Evolutionary conservation across 176 grass and related monocot species (phyloP).

Genomic region (Hordeum marinum): DNA sequence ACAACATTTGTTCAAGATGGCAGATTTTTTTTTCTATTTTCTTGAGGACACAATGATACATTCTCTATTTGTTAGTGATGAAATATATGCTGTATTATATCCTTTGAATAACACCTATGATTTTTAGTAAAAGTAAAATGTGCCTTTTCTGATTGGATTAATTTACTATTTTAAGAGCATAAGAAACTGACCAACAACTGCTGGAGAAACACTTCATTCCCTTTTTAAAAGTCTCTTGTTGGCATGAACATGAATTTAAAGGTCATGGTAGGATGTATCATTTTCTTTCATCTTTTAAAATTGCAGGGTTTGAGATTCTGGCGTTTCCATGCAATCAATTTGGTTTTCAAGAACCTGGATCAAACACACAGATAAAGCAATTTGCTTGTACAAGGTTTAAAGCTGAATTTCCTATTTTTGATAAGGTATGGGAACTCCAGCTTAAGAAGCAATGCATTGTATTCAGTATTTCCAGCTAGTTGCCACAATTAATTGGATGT

Average conservation of each 20-base stretch:
- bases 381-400: conserved; percentile 99
- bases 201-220: background rate
- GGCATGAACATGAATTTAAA: background rate
- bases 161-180: background rate
- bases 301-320: conserved; percentile 90
- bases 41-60: background rate
- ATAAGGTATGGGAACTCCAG: conserved; percentile 63
- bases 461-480: background rate
- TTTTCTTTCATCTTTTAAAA: background rate
- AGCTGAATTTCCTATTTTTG: conserved; percentile 98
- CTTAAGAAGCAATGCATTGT: background rate
- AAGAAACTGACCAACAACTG: background rate
- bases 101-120: background rate
- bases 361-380: conserved; percentile 91
- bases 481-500: conserved; percentile 8
- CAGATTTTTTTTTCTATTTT: background rate
- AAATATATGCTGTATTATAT: background rate
- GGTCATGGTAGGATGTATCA: background rate
- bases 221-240: background rate
- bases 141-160: background rate
- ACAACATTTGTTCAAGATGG: background rate
- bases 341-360: conserved; percentile 95
- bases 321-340: conserved; percentile 99
- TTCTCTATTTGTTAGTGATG: background rate
- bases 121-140: background rate